phyloP scores from a whole-genome alignment of 495 filamentous ascomycete species.

The Monascus purpureus region DNA sequence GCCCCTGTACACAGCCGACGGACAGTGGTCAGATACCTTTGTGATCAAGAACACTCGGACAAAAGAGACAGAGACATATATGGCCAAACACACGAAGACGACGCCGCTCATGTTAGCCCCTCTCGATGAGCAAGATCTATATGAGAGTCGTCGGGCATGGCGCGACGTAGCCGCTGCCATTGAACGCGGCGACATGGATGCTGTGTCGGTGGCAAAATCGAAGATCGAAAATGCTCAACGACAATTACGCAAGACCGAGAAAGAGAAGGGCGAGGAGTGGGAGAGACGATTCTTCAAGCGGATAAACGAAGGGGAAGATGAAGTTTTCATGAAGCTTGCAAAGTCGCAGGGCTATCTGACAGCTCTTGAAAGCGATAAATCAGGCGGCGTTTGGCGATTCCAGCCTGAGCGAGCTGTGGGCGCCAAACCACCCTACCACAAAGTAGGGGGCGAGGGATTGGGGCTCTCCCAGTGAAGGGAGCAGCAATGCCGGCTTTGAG shows the following conservation, averaged over 20 bases:
- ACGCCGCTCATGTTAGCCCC: constrained; percentile 60
- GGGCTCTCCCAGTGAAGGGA: constrained; percentile 17
- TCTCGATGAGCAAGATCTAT: constrained; percentile 67
- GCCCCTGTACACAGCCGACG: constrained; percentile 69
- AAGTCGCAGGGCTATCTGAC: constrained; percentile 33
- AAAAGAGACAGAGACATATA: constrained; percentile 61
- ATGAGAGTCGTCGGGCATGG: constrained; percentile 87
- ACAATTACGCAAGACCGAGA: constrained; percentile 68
- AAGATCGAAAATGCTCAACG: constrained; percentile 89
- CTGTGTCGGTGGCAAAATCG: constrained; percentile 60
- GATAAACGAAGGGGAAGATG: constrained; percentile 34
- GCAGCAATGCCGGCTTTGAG: too few species aligned
- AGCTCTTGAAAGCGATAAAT: constrained; percentile 62
- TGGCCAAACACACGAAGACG: constrained; percentile 43
- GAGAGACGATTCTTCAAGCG: constrained; percentile 69
- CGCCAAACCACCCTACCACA: constrained; percentile 31
- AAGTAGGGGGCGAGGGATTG: constrained; percentile 24
- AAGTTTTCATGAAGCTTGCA: constrained; percentile 44
- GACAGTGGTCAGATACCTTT: constrained; percentile 84
- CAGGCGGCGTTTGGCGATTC: constrained; percentile 80
- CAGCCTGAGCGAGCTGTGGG: constrained; percentile 48
- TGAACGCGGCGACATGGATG: constrained; percentile 67
- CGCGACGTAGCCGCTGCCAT: constrained; percentile 69
- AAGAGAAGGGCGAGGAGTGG: constrained; percentile 66
- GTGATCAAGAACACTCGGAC: constrained; percentile 56